phyloP scores from a whole-genome alignment of 176 grass and related monocot genomes.

The Melocanna baccifera region DNA sequence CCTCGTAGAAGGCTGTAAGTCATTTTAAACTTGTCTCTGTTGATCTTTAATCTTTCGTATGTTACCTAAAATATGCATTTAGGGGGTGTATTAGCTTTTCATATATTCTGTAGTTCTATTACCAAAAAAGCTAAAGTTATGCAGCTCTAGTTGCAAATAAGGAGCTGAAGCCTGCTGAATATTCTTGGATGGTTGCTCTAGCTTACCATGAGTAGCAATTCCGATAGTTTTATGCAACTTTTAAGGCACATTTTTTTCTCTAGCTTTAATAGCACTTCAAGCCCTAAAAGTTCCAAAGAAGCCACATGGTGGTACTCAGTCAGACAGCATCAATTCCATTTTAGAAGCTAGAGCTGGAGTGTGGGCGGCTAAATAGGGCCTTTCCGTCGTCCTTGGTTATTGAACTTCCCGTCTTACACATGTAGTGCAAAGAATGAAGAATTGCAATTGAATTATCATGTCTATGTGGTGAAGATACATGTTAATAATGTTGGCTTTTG shows the following conservation, averaged over 20 bases:
- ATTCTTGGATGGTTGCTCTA: slow-evolving; percentile 1
- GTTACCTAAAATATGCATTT: not conserved
- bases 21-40: not conserved
- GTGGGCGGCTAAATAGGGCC: not conserved
- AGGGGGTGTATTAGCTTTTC: not conserved
- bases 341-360: not conserved
- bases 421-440: not conserved
- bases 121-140: not conserved
- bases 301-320: not conserved
- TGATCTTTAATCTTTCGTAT: not conserved
- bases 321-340: not conserved
- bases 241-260: too few species aligned
- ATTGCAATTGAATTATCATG: not conserved
- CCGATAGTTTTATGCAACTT: not conserved
- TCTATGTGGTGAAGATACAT: not conserved
- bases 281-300: not conserved
- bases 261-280: not conserved
- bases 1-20: slow-evolving; percentile 73
- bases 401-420: not conserved
- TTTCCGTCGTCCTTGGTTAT: not conserved
- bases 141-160: not conserved
- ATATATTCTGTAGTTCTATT: not conserved
- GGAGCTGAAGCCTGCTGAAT: not conserved
- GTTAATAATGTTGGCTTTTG: not conserved
- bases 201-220: not conserved